Base-by-base conservation (phyloP, 164 flowering plant genomes). In the Saururus chinensis region DNA sequence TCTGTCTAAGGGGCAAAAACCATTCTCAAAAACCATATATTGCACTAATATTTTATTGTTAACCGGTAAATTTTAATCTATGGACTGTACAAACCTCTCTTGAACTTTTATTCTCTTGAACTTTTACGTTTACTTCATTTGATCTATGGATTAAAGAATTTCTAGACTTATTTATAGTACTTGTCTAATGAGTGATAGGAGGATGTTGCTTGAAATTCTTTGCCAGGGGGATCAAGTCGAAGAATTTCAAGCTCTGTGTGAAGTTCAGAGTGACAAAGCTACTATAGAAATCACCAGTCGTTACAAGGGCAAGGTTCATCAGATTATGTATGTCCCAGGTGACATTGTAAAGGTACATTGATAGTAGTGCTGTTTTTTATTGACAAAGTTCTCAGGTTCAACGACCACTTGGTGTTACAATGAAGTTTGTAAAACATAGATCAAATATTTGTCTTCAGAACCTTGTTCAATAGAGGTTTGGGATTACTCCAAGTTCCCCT, bases 231-330 rank as follows among this genome's bases (percentile, higher is more conserved):
- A 93, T 70, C 72, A 76, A 68, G 82, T 90, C 61, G 95, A 86
- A 66, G 98, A 93, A 68, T 93, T 89, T 71, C 92, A 93, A 69
- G 92, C 79, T 40, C 85, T 95, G 63, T 95, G 99, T 79, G 97
- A 88, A 75, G 99, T 95, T 62, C 99, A 95, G 74, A 95, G 99
- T 76, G 99, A 95, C 75, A 95, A 95, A 84, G 99, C 99, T 58
- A 95, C 96, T 14, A 91, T 95, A 7, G 97, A 95, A 75, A 95
- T 95, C 63, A 95, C 97, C n/a, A 95, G 99, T 60, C 96, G 96
- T 13, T 95, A 84, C 79, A 82, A 76, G 71, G 99, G 99, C 66
- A 82, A 70, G 66, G 82, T 95, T 76, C 68, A 73, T 45, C 68
- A 82, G 61, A 51, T 84, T 76, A 76, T 83, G n/a, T 75, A 84